Evolutionary conservation across 352 stramenopile species (phyloP), one percentile per base, ranked within the genome.

Genomic region (Phytophthora sp.): DNA sequence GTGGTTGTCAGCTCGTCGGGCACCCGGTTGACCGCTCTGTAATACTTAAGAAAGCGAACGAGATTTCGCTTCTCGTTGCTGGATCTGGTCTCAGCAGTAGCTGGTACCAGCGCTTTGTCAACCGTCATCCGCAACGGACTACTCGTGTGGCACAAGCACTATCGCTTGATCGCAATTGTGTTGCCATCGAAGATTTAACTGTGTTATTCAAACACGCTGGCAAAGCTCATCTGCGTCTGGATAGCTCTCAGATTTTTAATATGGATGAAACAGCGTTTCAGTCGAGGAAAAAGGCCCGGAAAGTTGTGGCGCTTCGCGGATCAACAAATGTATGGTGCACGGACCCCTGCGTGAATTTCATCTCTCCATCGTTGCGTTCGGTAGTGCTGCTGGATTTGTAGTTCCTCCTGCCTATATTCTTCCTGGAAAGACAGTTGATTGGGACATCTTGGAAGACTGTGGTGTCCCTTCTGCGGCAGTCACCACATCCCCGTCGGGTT

Each of bases 341-440:
- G 23, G 35, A 51, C 26, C 44, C 44, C 9, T 26, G 24, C 5
- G 16, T 36, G 3, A 51, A 51, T 27, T 80, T 30, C 72, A 80
- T 50, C 57, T 80, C 20, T 54, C 68, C 1, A 69, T 80, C 18
- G 42, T 80, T 18, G 68, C 68, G 3, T 80, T 60, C 42, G 57
- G 20, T 0, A 71, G 31, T 33, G 63, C 56, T 2, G 9, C 20
- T 2, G 67, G 67, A 2, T 49, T 57, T 29, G 29, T 58, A 1
- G 18, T 76, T 0, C 57, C 60, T 0, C 63, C 60, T 5, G 26
- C 65, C 0, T 76, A 72, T 38, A 52, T 79, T 7, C 20, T 72
- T 1, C 55, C 26, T 7, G 47, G 47, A 0, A 38, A 54, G 47
- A 52, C 46, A 8, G 38, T 59, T 2, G 7, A 36, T 3, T 39